Percentiles rank a stretch among this genome's conserved stretches.
Evolutionary conservation across 768 basidiomycete genomes (phyloP).

Genomic region (Phaeotremella fagi): DNA sequence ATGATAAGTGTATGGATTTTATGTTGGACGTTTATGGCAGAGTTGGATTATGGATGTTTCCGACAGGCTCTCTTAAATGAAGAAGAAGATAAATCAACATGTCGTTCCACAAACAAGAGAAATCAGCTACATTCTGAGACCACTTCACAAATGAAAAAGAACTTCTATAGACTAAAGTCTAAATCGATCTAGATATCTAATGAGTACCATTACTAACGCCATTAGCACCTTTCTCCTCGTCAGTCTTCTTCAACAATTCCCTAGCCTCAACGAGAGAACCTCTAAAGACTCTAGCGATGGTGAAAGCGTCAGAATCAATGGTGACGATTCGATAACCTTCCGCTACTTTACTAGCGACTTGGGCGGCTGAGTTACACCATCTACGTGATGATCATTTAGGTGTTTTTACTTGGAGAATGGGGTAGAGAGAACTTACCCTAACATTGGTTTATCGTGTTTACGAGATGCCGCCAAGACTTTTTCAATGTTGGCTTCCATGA

Average conservation of each 20-base stretch:
- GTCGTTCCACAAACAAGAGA: no score
- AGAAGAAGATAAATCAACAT: no score
- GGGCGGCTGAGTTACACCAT: neutral
- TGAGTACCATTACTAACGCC: no score
- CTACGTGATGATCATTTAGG: neutral
- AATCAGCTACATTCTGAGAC: no score
- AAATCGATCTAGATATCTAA: no score
- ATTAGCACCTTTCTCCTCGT: neutral
- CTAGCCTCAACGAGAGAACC: neutral
- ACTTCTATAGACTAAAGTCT: no score
- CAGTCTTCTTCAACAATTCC: neutral
- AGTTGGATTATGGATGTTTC: no score
- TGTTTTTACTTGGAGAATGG: neutral
- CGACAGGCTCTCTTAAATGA: no score
- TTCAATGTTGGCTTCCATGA: neutral
- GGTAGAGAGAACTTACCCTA: neutral
- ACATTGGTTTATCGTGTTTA: neutral
- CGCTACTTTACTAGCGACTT: neutral
- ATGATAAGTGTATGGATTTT: no score
- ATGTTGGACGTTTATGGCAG: no score
- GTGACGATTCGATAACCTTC: neutral
- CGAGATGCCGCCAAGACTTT: neutral
- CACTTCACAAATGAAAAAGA: no score
- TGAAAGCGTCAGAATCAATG: neutral
- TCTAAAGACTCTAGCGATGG: neutral